Evolutionary conservation across 1,139 yeast species (phyloP), one percentile per base, ranked within the genome.

Genomic region (Diutina ranongensis): DNA sequence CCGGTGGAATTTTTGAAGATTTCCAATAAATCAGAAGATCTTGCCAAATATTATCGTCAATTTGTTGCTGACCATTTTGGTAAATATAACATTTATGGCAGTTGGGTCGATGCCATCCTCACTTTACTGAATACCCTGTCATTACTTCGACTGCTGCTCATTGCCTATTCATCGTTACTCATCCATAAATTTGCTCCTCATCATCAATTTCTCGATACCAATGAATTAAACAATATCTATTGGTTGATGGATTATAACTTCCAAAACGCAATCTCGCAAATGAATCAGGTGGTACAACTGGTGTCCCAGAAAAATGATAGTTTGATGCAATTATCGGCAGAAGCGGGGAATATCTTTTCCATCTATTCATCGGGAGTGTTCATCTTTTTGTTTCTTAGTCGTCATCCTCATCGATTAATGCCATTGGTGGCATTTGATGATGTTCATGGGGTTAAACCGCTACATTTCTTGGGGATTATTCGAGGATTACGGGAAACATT

Each of bases 381-480:
- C 5, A 51, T 62, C 25, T 62, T 55, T 49, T 53, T 64, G 2
- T 64, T 56, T 45, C 49, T 66, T 15, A 63, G 64, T 2, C 48
- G 65, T 3, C 68, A 65, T 49, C 67, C 69, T 1, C 59, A 58
- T 48, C 53, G 52, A 38, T 47, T 63, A n/a, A 49, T 60, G 13
- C 67, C 68, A 1, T 49, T 66, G 27, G 53, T 67, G 1, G 51
- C 53, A 16, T 59, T 56, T 46, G 61, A 59, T 31, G 44, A 22
- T 13, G 46, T 45, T 16, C 54, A 50, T n/a, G 44, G 57, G 1
- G 64, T 13, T 8, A 25, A 15, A 16, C 10, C 12, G 19, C 28
- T 36, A 7, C 42, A 38, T 25, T 38, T 38, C 20, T 21, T 38
- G 42, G 42, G 31, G 21, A 25, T 38, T 16, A 25, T 27, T 16